These are phyloP conservation scores for Trichoderma hamatum DNA, from an alignment of 2,329 filamentous ascomycete species.

Conservation along the genomic window DNA sequence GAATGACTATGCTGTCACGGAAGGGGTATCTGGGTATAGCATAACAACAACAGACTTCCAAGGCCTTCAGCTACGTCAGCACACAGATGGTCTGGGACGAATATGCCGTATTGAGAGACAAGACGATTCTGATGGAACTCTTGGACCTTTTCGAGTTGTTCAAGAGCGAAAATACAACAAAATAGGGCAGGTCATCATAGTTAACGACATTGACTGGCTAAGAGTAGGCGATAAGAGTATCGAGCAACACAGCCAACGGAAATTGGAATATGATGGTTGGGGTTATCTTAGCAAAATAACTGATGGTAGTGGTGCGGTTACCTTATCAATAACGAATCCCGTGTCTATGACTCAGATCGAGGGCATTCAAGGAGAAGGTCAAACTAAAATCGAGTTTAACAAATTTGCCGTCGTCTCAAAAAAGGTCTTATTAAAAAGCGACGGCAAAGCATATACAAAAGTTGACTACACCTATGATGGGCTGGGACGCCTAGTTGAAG, in stretches of 20 bases:
- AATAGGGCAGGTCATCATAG: background rate
- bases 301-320: background rate
- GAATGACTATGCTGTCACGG: background rate
- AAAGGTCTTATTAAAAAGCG: background rate
- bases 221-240: background rate
- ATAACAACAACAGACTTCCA: background rate
- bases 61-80: background rate
- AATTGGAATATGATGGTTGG: background rate
- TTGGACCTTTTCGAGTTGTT: background rate
- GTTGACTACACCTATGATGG: background rate
- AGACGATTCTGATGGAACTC: background rate
- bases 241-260: background rate
- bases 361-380: background rate
- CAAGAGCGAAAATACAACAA: background rate
- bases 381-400: background rate
- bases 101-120: background rate
- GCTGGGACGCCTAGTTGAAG: background rate
- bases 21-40: background rate
- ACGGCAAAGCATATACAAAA: background rate
- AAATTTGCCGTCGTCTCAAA: background rate
- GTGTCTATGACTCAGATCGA: background rate
- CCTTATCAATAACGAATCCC: background rate
- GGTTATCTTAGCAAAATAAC: background rate
- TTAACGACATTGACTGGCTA: background rate
- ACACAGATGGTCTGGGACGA: background rate